phyloP scores from a whole-genome alignment of 148 eudicot species.

The Selenicereus undatus region DNA sequence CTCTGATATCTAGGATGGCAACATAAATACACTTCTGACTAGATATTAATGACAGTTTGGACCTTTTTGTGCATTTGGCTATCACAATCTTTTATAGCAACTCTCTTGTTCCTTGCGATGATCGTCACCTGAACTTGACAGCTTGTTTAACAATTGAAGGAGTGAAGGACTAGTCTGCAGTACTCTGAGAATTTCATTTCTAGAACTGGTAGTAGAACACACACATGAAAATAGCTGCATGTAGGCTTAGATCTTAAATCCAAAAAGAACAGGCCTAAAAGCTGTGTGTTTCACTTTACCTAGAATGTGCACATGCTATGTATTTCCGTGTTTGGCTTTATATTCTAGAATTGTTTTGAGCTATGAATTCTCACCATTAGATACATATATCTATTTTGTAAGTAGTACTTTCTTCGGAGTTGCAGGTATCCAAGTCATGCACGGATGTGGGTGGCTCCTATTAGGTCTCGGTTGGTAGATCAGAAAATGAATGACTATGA shows the following conservation, averaged over 20 bases:
- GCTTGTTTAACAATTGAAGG: background rate
- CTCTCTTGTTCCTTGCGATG: background rate
- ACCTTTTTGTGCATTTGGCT: background rate
- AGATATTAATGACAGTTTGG: background rate
- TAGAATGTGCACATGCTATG: background rate
- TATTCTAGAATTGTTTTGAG: background rate
- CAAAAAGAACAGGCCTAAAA: background rate
- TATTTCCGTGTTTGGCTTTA: background rate
- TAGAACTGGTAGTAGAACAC: background rate
- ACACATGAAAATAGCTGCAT: too few species aligned
- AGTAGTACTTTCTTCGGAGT: slow-evolving; percentile 15
- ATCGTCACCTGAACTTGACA: background rate
- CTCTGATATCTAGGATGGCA: background rate
- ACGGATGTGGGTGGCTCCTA: slow-evolving; percentile 97
- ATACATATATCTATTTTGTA: background rate
- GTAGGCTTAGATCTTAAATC: too few species aligned
- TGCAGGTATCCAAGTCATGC: slow-evolving; percentile 99
- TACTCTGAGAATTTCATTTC: background rate
- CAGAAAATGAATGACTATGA: slow-evolving; percentile 71
- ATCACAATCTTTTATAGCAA: background rate
- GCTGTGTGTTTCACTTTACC: background rate
- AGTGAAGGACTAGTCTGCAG: background rate
- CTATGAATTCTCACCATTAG: background rate
- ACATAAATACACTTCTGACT: background rate
- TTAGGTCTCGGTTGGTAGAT: slow-evolving; percentile 69